phyloP scores from a whole-genome alignment of 192 early-diverging fungal species.

The Pilobolus umbonatus region DNA sequence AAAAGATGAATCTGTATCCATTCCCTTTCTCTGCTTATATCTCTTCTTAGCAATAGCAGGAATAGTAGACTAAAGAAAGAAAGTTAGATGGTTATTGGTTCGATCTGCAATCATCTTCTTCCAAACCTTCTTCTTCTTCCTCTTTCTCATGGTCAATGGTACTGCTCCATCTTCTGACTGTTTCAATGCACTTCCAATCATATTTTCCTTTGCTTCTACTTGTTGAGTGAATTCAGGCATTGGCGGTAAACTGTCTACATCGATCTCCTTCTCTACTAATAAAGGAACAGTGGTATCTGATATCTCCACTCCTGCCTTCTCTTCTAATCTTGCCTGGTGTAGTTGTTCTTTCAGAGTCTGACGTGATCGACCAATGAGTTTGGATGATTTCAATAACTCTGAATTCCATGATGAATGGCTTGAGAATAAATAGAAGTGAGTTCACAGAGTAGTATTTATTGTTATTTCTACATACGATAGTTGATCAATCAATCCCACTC shows the following conservation, averaged over 20 bases:
- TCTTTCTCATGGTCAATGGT: slow-evolving; percentile 40
- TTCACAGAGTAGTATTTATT: neutral
- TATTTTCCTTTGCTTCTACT: slow-evolving; percentile 15
- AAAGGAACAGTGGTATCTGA: slow-evolving; percentile 56
- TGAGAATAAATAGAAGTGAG: neutral
- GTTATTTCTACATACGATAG: slow-evolving; percentile 34
- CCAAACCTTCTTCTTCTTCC: slow-evolving; percentile 51
- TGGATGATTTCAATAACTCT: slow-evolving; percentile 63
- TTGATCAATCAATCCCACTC: slow-evolving; percentile 60
- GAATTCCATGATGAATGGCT: slow-evolving; percentile 64
- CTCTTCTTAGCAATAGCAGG: slow-evolving; percentile 25
- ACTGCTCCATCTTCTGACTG: slow-evolving; percentile 35
- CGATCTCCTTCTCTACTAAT: slow-evolving; percentile 48
- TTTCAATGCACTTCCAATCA: slow-evolving; percentile 46
- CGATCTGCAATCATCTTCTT: slow-evolving; percentile 5
- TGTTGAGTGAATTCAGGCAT: neutral
- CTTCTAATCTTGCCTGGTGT: slow-evolving; percentile 57
- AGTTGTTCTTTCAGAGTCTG: slow-evolving; percentile 68
- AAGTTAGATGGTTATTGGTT: neutral
- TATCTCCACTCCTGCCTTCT: slow-evolving; percentile 55
- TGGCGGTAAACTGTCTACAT: slow-evolving; percentile 15
- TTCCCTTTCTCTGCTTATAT: slow-evolving; percentile 26
- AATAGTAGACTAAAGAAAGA: slow-evolving; percentile 28
- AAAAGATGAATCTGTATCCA: slow-evolving; percentile 54
- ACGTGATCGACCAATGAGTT: slow-evolving; percentile 54